Percentiles rank a stretch among this genome's conserved stretches.
Conservation (phyloP, 2,329 filamentous ascomycete species). For the Tolypocladium amazonense region DNA sequence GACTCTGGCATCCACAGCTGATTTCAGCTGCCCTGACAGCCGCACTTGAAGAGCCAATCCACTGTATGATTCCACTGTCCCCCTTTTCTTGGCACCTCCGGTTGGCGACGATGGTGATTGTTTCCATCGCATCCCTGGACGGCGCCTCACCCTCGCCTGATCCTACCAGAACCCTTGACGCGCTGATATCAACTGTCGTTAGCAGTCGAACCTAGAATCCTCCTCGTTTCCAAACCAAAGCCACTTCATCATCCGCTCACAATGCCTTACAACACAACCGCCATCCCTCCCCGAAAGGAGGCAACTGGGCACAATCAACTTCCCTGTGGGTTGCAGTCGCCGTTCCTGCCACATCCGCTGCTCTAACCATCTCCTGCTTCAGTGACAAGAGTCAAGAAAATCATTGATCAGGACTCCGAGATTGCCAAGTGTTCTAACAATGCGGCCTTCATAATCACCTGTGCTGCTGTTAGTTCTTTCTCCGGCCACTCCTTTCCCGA, state of each 20-base stretch:
- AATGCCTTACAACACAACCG: constrained; percentile 88
- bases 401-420: constrained; percentile 80
- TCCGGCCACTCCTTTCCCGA: background rate
- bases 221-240: background rate
- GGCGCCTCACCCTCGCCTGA: background rate
- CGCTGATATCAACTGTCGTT: background rate
- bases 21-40: background rate
- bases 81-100: background rate
- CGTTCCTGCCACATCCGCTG: constrained; percentile 1
- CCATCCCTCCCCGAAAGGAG: constrained; percentile 71
- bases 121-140: background rate
- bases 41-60: background rate
- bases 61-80: background rate
- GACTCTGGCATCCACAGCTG: background rate
- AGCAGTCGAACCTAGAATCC: too few relatives aligned
- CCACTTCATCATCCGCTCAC: constrained; percentile 4
- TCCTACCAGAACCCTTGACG: background rate
- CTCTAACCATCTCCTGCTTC: background rate
- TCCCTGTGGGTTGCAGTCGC: constrained; percentile 54
- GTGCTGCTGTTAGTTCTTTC: constrained; percentile 61
- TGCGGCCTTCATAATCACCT: constrained; percentile 84
- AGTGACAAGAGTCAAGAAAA: constrained; percentile 96
- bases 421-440: constrained; percentile 83
- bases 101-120: background rate
- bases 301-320: constrained; percentile 77